Evolutionary conservation across 2,329 filamentous ascomycete species (phyloP).

Genomic region (Dactylellina leptospora): DNA sequence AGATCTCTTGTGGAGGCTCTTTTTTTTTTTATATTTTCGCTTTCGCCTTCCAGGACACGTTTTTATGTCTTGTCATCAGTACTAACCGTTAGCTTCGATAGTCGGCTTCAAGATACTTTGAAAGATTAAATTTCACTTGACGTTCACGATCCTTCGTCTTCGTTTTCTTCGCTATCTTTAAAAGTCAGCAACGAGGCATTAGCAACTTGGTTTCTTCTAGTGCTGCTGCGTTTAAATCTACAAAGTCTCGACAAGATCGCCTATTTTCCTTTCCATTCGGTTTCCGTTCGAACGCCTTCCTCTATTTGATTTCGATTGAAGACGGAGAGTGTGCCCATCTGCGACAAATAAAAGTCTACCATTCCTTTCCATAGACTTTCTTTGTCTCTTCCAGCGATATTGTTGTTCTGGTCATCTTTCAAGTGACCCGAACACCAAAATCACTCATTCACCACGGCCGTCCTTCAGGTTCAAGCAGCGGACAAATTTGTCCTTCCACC

Average conservation of each 20-base stretch:
- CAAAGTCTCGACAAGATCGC: constrained; percentile 23
- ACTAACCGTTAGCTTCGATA: constrained; percentile 53
- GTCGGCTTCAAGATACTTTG: constrained; percentile 47
- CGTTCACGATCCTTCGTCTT: constrained; percentile 52
- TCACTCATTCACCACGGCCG: constrained; percentile 55
- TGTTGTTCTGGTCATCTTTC: constrained; percentile 57
- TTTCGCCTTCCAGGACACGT: constrained; percentile 33
- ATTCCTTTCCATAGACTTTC: constrained; percentile 52
- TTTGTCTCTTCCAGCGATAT: constrained; percentile 53
- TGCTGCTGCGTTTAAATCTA: constrained; percentile 27
- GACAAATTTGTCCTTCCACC: constrained; percentile 84
- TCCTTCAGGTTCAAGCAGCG: constrained; percentile 62
- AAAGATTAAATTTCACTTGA: constrained; percentile 47
- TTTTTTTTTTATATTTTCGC: constrained; percentile 40
- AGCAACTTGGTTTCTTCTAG: constrained; percentile 17
- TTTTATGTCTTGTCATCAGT: constrained; percentile 31
- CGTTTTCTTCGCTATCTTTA: constrained; percentile 49
- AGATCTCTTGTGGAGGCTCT: constrained; percentile 55
- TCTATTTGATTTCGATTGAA: constrained; percentile 32
- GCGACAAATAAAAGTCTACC: constrained; percentile 46
- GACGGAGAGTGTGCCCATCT: constrained; percentile 10
- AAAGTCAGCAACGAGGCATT: constrained; percentile 21
- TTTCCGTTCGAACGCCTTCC: constrained; percentile 12
- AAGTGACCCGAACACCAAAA: constrained; percentile 46
- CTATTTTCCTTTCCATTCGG: constrained; percentile 24